A percentile compares a stretch with the other conserved stretches of the same genome.
Conservation (phyloP, 1,284 basidiomycete species). For the Papiliotrema laurentii region DNA sequence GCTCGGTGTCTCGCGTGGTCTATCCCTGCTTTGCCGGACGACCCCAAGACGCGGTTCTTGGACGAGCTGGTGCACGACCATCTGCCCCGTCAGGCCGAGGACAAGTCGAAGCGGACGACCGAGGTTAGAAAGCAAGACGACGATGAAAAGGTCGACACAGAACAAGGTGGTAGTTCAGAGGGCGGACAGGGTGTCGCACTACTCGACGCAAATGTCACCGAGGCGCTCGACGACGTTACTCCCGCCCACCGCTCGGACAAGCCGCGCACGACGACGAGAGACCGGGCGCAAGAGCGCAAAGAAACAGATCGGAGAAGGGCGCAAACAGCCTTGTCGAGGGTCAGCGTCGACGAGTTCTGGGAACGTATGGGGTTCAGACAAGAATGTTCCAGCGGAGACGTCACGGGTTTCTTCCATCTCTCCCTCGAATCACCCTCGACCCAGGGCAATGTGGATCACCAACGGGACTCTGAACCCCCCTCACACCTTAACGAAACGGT, state of each 20-base stretch:
- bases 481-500: neutral
- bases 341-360: slow-evolving; percentile 74
- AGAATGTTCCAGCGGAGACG: slow-evolving; percentile 76
- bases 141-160: neutral
- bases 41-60: slow-evolving; percentile 86
- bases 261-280: slow-evolving; percentile 35
- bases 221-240: slow-evolving; percentile 4
- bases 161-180: too few relatives aligned
- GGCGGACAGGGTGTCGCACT: neutral
- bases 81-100: neutral
- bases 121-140: neutral
- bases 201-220: neutral
- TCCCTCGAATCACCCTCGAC: slow-evolving; percentile 21
- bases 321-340: slow-evolving; percentile 44
- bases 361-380: slow-evolving; percentile 91
- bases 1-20: slow-evolving; percentile 56
- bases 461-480: neutral
- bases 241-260: neutral
- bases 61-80: slow-evolving; percentile 64
- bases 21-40: slow-evolving; percentile 85
- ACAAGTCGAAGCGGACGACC: neutral
- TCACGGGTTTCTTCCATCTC: slow-evolving; percentile 83
- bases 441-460: neutral
- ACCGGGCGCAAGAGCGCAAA: slow-evolving; percentile 42
- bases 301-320: slow-evolving; percentile 40